These are phyloP conservation scores for Drosera capensis DNA, from an alignment of 148 eudicot species.

Conservation along the genomic window DNA sequence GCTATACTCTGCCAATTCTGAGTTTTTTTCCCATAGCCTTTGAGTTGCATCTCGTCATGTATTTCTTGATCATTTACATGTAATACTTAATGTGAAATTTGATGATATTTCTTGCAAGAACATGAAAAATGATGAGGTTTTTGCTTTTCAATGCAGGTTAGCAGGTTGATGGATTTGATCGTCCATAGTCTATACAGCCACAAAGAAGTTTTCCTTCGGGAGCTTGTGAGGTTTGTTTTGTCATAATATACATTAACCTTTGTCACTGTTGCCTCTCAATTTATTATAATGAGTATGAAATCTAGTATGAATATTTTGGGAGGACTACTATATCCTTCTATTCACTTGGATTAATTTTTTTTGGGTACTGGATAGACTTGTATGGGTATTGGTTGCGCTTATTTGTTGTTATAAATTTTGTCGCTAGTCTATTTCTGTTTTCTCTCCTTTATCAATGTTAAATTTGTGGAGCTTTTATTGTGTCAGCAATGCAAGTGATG, in stretches of 20 bases:
- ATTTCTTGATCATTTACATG: neutral
- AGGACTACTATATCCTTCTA: too few species aligned
- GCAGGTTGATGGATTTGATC: conserved; percentile 81
- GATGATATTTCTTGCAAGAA: neutral
- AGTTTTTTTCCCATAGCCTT: too few species aligned
- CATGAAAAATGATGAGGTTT: conserved; percentile 5
- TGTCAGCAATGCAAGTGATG: conserved; percentile 96
- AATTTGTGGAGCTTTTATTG: conserved; percentile 5
- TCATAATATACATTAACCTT: neutral
- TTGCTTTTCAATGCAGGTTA: conserved; percentile 43
- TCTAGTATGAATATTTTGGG: too few species aligned
- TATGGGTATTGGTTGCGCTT: too few species aligned
- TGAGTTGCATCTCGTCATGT: too few species aligned
- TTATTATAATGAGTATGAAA: too few species aligned
- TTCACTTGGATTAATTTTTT: too few species aligned
- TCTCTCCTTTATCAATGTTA: neutral
- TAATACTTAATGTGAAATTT: neutral
- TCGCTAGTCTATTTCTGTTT: too few species aligned
- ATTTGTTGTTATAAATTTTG: neutral
- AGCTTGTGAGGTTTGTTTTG: conserved; percentile 68
- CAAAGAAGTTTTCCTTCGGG: conserved; percentile 93
- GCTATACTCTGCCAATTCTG: too few species aligned
- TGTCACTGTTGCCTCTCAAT: neutral
- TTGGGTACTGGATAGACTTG: too few species aligned
- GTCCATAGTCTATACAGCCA: conserved; percentile 97